Evolutionary conservation across 1,284 basidiomycete genomes (phyloP), one percentile per base, ranked within the genome.

Genomic region (Boletus coffeatus): DNA sequence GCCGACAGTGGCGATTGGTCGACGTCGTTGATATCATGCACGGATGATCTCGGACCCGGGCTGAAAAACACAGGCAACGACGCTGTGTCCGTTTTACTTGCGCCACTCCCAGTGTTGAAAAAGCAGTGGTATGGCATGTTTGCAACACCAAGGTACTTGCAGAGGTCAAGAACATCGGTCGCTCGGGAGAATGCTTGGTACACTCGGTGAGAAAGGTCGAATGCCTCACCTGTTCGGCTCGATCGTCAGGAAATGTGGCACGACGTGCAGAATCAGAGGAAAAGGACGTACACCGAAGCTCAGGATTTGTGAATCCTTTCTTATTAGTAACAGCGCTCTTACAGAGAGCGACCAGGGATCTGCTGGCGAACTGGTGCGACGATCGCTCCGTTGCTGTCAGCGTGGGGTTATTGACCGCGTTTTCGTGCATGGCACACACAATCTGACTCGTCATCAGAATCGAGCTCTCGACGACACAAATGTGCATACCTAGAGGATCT

Each of bases 361-460:
- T 3, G 2, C 55, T 58, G 4, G 70, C 64, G 37, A 68, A 39
- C 2, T 63, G n/a, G 16, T 72, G 61, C 4, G 10, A 2, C 21
- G 52, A 53, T 16, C 53, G 67, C 52, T 72, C 34, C 1, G 36
- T 1, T 3, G 5, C 8, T 25, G 67, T 58, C 63, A 72, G 59
- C 18, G 3, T 1, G 10, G 46, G 11, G 11, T 70, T 65, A 2
- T 64, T 70, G 55, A 73, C 10, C 6, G 64, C 68, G 5, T 61
- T 72, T 63, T 73, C 66, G 11, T 72, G 69, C 70, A 71, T 64
- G 5, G 66, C 70, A 56, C 60, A 67, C 2, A 67, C 72, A 39
- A 68, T 29, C 70, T 71, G 60, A 21, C 7, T 41, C 39, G 7
- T 57, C 10, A 53, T 68, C 25, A 68, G 58, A 32, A 13, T 55